Conservation (phyloP, 176 grass and related monocot genomes). For the Carex myosuroides region DNA sequence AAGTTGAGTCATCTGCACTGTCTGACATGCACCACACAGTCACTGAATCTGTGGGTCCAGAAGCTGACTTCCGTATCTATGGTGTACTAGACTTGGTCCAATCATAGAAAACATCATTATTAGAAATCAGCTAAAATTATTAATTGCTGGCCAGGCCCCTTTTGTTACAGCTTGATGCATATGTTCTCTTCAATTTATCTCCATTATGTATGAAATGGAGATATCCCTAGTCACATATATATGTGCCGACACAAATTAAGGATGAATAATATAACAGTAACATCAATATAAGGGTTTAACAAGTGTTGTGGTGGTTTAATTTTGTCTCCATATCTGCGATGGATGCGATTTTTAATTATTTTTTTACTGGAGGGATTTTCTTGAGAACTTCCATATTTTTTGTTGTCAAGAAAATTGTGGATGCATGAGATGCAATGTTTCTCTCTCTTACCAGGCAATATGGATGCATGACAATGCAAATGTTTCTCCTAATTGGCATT, state of each 20-base stretch:
- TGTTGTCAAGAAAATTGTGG: too few relatives aligned
- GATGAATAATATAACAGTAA: too few relatives aligned
- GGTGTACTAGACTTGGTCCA: not conserved
- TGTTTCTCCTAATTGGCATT: not conserved
- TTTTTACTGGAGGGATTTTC: too few relatives aligned
- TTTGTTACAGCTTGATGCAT: not conserved
- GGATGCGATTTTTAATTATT: too few relatives aligned
- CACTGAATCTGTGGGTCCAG: not conserved
- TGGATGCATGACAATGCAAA: not conserved
- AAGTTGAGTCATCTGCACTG: not conserved
- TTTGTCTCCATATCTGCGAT: too few relatives aligned
- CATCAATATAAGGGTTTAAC: too few relatives aligned
- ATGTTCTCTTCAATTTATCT: not conserved
- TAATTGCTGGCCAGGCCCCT: not conserved
- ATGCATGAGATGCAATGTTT: too few relatives aligned
- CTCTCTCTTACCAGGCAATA: too few relatives aligned
- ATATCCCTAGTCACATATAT: not conserved
- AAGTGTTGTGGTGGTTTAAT: too few relatives aligned
- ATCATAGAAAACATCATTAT: not conserved
- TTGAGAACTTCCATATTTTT: too few relatives aligned
- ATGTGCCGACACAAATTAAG: not conserved
- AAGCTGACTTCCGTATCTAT: not conserved
- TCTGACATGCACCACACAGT: not conserved
- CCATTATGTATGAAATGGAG: not conserved
- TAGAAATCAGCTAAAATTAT: not conserved